Percentiles rank a stretch among this genome's conserved stretches.
Evolutionary conservation across 768 basidiomycete genomes (phyloP).

Genomic region (Termitomyces sp.): DNA sequence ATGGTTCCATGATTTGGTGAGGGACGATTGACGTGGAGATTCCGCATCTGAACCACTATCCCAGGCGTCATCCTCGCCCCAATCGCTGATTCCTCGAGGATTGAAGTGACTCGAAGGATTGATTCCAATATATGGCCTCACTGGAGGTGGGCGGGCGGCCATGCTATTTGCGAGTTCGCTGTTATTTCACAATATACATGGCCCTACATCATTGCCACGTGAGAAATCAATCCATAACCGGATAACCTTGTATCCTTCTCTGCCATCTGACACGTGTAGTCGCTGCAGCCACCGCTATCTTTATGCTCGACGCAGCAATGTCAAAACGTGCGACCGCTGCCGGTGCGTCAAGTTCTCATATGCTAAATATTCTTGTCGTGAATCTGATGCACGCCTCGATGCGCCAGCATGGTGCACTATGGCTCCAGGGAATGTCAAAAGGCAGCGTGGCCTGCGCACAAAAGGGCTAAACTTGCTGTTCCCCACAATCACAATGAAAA

Average conservation of each 20-base stretch:
- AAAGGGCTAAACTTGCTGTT: neutral
- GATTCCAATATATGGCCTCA: constrained; percentile 68
- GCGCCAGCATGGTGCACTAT: constrained; percentile 6
- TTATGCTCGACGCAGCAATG: constrained; percentile 5
- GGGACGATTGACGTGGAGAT: constrained; percentile 51
- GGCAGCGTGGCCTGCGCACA: constrained; percentile 6
- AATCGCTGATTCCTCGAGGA: constrained; percentile 38
- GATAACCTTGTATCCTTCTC: neutral
- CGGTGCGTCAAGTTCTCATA: neutral
- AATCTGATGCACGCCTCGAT: neutral
- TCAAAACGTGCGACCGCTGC: constrained; percentile 8
- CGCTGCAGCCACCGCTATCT: constrained; percentile 5
- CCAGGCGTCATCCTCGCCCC: constrained; percentile 88
- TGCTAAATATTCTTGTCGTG: neutral
- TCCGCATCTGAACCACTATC: constrained; percentile 80
- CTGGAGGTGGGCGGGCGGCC: constrained; percentile 62
- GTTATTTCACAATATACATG: neutral
- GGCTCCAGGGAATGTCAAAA: constrained; percentile 11
- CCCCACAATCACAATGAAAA: too few relatives aligned
- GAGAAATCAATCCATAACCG: constrained; percentile 6
- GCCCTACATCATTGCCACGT: constrained; percentile 10
- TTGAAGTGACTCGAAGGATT: constrained; percentile 43
- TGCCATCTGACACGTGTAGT: constrained; percentile 4
- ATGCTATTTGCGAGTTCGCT: constrained; percentile 22
- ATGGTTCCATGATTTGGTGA: constrained; percentile 40